Percentiles rank a stretch among this genome's conserved stretches.
phyloP scores from a whole-genome alignment of 1,284 basidiomycete species.

The Melampsora larici-populina region DNA sequence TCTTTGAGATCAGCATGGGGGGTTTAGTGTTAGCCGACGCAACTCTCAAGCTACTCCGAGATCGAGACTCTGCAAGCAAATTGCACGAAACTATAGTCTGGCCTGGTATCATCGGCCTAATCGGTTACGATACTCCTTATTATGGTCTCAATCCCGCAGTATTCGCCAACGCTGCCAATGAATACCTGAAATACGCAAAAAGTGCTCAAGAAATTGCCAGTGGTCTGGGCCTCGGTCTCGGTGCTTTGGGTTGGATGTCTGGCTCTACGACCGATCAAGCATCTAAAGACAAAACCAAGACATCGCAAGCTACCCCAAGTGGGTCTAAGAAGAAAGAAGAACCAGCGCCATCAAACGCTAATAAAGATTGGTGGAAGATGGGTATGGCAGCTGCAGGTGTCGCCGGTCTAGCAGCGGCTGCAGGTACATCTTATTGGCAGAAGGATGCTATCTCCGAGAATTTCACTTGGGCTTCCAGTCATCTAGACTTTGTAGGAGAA shows the following conservation, averaged over 20 bases:
- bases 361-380: constrained; percentile 29
- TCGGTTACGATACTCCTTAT: constrained; percentile 39
- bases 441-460: constrained; percentile 38
- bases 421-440: constrained; percentile 35
- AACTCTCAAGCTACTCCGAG: constrained; percentile 27
- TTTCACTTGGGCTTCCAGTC: constrained; percentile 26
- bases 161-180: constrained; percentile 27
- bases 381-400: constrained; percentile 27
- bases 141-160: constrained; percentile 30
- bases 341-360: neutral
- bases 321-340: neutral
- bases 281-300: neutral
- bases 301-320: neutral
- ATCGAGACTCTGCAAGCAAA: constrained; percentile 12
- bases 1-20: constrained; percentile 19
- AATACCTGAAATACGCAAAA: constrained; percentile 21
- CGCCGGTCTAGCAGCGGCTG: constrained; percentile 34
- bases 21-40: constrained; percentile 38
- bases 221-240: constrained; percentile 14
- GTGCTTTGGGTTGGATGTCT: neutral
- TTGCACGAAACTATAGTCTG: constrained; percentile 30
- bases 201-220: constrained; percentile 26
- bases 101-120: constrained; percentile 40
- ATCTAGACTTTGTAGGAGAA: constrained; percentile 37
- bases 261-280: neutral